Base-by-base conservation (phyloP, 2,329 filamentous ascomycete species). In the Aureobasidium pullulans region DNA sequence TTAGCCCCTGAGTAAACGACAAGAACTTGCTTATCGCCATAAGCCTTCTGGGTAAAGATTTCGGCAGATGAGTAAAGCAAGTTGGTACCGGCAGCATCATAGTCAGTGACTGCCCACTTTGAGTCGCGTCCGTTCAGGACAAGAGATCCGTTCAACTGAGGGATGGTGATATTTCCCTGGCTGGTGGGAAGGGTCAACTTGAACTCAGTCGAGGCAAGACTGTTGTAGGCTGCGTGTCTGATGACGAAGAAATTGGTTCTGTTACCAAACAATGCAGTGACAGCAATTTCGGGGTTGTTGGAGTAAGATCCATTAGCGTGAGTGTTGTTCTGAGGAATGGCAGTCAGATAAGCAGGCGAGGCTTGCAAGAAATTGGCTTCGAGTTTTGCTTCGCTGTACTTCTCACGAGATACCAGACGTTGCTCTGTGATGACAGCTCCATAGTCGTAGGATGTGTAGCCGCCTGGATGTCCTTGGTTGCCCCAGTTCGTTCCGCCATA, bases 361-460 rank as follows among this genome's bases (percentile, higher is more conserved):
- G 84, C 86, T 65, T 86, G 86, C 56, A 89, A 71, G 71, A 93
- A 93, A 65, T 89, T 87, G 29, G 83, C 87, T 63, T 89, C 76
- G 1, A 93, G 80, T 67, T 93, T 94, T 29, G 89, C 76, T 69
- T 94, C 88, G 43, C 84, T 86, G 70, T 90, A 93, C 70, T 93
- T 93, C 68, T 91, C 87, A 1, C 88, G 81, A 31, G 79, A 74
- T 3, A 93, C 76, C 1, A 80, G 80, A 28, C 89, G 80, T 43
- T 88, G 84, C 67, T 94, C 89, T 1, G 80, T 79, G 56, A 93
- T 89, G 6, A 79, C 75, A 4, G 84, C 77, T 5, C 81, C 83
- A 67, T 86, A 86, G 66, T 86, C 84, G 64, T 86, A 86, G 28
- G 81, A 84, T 2, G 80, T 81, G 2, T 79, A 82, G 29, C 47